Evolutionary conservation across 2,329 filamentous ascomycete genomes (phyloP).

Genomic region (Elsinoe fawcettii): DNA sequence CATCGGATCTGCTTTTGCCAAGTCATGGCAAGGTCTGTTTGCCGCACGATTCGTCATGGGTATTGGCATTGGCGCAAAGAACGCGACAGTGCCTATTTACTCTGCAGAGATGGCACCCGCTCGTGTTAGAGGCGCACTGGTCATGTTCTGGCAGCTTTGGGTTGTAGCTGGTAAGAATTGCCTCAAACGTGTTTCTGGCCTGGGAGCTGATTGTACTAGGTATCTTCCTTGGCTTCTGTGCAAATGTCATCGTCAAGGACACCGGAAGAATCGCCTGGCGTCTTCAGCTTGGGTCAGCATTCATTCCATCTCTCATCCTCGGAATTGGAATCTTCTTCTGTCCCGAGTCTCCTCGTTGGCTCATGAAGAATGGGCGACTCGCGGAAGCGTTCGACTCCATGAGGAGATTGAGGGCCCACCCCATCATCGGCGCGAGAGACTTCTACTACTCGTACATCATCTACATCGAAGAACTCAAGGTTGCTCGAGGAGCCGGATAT

Average conservation of each 20-base stretch:
- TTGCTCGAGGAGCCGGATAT: conserved; percentile 34
- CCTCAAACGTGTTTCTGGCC: neutral
- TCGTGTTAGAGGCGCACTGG: conserved; percentile 54
- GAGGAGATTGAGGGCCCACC: conserved; percentile 26
- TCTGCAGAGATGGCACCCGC: conserved; percentile 40
- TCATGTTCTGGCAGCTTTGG: conserved; percentile 78
- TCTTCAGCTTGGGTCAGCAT: conserved; percentile 60
- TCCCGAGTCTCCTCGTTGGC: conserved; percentile 30
- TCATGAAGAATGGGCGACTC: conserved; percentile 42
- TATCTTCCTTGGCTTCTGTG: conserved; percentile 59
- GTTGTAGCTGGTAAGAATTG: conserved; percentile 22
- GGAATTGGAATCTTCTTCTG: conserved; percentile 29
- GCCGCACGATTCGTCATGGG: conserved; percentile 65
- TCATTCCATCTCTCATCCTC: conserved; percentile 37
- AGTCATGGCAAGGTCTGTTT: conserved; percentile 53
- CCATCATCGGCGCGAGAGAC: conserved; percentile 27
- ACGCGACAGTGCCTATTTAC: conserved; percentile 43
- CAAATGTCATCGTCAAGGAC: conserved; percentile 57
- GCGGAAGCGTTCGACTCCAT: conserved; percentile 38
- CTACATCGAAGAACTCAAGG: conserved; percentile 23
- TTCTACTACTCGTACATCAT: conserved; percentile 25
- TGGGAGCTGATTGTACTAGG: conserved; percentile 15
- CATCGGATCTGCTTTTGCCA: conserved; percentile 55
- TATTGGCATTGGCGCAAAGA: conserved; percentile 41
- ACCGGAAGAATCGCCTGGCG: conserved; percentile 56